These are phyloP conservation scores for Aspergillus uvarum DNA, from an alignment of 2,329 filamentous ascomycete genomes.

Conservation along the genomic window DNA sequence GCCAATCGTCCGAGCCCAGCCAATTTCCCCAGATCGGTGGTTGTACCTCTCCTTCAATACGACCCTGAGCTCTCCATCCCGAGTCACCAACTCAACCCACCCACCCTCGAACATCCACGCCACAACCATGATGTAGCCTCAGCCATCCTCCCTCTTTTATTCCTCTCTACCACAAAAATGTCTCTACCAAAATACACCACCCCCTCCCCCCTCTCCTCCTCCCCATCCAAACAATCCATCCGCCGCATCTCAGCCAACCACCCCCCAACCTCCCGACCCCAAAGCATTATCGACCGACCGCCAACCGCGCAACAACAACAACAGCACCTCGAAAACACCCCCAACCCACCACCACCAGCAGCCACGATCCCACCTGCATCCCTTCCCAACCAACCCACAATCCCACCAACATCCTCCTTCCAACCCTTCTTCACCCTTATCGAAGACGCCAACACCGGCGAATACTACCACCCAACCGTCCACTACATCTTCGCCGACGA, in stretches of 20 bases:
- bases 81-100: too few relatives aligned
- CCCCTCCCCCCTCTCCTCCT: constrained; percentile 26
- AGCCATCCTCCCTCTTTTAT: constrained; percentile 13
- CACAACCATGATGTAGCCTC: constrained; percentile 27
- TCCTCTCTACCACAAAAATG: constrained; percentile 21
- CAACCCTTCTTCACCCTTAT: constrained; percentile 83
- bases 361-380: constrained; percentile 10
- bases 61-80: background rate
- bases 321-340: constrained; percentile 6
- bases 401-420: constrained; percentile 49
- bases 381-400: constrained; percentile 11
- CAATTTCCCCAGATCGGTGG: too few relatives aligned
- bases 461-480: constrained; percentile 78
- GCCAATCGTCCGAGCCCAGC: background rate
- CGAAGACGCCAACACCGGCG: constrained; percentile 69
- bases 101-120: background rate
- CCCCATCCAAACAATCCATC: constrained; percentile 30
- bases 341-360: constrained; percentile 13
- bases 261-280: constrained; percentile 17
- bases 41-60: too few relatives aligned
- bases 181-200: constrained; percentile 33
- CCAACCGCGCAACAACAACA: constrained; percentile 16
- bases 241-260: constrained; percentile 12
- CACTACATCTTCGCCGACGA: constrained; percentile 95
- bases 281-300: constrained; percentile 23